Evolutionary conservation across 352 stramenopile species (phyloP).

Genomic region (Poterioochromonas sp.): DNA sequence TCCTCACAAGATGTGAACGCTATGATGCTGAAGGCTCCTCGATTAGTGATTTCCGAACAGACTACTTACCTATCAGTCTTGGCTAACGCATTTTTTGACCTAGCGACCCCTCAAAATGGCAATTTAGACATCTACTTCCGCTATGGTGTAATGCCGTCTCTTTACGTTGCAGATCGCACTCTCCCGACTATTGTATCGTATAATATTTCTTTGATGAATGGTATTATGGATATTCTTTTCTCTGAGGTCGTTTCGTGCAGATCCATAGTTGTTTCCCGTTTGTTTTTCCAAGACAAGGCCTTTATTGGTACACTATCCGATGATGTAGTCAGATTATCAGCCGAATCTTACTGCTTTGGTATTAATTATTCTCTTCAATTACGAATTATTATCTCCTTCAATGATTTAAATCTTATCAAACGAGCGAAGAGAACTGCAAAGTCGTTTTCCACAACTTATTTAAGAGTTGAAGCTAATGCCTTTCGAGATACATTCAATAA

Average conservation of each 20-base stretch:
- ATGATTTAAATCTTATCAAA: not conserved
- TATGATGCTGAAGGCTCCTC: not conserved
- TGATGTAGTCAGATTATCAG: not conserved
- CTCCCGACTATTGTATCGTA: not conserved
- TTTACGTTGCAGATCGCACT: not conserved
- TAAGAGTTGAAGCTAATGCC: not conserved
- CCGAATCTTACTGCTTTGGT: not conserved
- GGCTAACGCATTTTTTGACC: not conserved
- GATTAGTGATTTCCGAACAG: not conserved
- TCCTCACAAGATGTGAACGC: not conserved
- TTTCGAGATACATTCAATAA: conserved; percentile 10
- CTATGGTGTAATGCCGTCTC: not conserved
- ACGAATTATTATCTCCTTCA: not conserved
- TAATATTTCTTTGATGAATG: conserved; percentile 7
- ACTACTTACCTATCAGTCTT: not conserved
- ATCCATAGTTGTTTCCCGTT: not conserved
- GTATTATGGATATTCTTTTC: conserved; percentile 5
- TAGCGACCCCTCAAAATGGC: not conserved
- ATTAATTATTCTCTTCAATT: not conserved
- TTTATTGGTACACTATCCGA: conserved; percentile 6
- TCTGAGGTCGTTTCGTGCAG: not conserved
- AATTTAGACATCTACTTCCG: not conserved
- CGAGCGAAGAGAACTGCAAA: not conserved
- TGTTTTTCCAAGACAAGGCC: not conserved
- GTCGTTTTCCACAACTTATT: not conserved